phyloP scores from a whole-genome alignment of 1,284 basidiomycete species.

The Tilletia indica region DNA sequence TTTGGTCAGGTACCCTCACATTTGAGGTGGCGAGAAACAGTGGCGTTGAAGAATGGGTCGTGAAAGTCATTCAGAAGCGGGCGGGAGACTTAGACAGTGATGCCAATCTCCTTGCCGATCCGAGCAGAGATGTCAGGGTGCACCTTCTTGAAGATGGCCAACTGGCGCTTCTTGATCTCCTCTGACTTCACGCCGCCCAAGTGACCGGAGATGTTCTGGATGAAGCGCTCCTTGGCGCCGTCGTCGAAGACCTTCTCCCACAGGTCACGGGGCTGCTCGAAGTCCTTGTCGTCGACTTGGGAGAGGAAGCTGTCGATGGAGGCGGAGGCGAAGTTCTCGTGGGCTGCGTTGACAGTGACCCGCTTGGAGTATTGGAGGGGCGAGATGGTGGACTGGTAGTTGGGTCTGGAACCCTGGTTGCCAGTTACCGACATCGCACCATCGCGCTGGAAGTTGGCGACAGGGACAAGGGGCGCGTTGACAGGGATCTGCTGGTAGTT shows the following conservation, averaged over 20 bases:
- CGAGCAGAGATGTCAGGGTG: conserved; percentile 15
- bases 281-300: conserved; percentile 21
- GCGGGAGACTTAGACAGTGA: not conserved
- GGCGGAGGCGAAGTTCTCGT: conserved; percentile 22
- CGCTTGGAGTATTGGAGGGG: conserved; percentile 27
- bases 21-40: too few relatives aligned
- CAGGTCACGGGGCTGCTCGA: conserved; percentile 23
- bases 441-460: conserved; percentile 74
- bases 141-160: conserved; percentile 21
- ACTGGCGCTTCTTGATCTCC: conserved; percentile 20
- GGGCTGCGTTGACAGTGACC: conserved; percentile 20
- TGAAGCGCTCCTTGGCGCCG: conserved; percentile 15
- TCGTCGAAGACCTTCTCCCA: conserved; percentile 23
- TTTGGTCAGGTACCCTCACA: too few relatives aligned
- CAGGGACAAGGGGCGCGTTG: conserved; percentile 71
- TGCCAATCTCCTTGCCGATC: conserved; percentile 13
- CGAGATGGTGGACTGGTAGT: conserved; percentile 73
- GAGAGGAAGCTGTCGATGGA: conserved; percentile 17
- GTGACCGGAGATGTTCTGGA: conserved; percentile 20
- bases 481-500: conserved; percentile 89
- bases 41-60: too few relatives aligned
- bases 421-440: conserved; percentile 56
- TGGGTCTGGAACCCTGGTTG: conserved; percentile 78
- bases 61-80: too few relatives aligned
- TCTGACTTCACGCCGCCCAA: conserved; percentile 16